Conservation (phyloP, 768 basidiomycete species). For the Albatrellus ellisii region DNA sequence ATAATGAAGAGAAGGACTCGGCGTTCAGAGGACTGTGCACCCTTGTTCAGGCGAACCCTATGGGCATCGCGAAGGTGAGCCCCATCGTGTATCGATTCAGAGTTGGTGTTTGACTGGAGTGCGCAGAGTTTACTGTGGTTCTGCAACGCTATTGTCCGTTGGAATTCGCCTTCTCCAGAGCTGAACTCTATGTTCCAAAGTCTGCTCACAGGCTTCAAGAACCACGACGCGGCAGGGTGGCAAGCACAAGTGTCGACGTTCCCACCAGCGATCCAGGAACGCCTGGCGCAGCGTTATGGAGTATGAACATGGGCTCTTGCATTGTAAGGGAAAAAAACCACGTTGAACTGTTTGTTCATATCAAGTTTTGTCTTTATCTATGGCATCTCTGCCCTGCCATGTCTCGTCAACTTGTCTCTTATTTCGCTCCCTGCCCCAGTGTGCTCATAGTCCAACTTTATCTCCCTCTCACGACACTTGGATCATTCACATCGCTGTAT, state of each 20-base stretch:
- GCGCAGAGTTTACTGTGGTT: constrained; percentile 87
- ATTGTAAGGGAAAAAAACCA: neutral
- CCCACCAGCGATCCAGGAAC: constrained; percentile 81
- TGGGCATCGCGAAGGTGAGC: constrained; percentile 82
- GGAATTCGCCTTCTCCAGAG: constrained; percentile 86
- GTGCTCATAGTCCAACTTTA: too few relatives aligned
- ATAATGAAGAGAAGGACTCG: constrained; percentile 99
- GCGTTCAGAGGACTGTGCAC: constrained; percentile 97
- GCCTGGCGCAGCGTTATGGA: constrained; percentile 76
- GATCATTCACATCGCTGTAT: too few relatives aligned
- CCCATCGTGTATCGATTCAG: neutral
- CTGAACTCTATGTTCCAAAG: constrained; percentile 91
- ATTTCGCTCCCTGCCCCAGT: too few relatives aligned
- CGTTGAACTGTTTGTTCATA: constrained; percentile 10
- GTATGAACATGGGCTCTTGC: constrained; percentile 24
- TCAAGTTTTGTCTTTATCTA: constrained; percentile 3
- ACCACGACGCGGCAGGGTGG: constrained; percentile 80
- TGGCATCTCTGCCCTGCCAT: constrained; percentile 3
- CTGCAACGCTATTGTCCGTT: constrained; percentile 94
- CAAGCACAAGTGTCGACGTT: constrained; percentile 67
- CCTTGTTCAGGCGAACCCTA: constrained; percentile 88
- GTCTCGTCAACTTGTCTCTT: too few relatives aligned
- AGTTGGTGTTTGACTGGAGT: constrained; percentile 19
- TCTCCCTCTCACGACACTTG: too few relatives aligned
- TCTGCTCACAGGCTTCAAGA: constrained; percentile 82